A percentile compares a stretch with the other conserved stretches of the same genome.
These are phyloP conservation scores for Sclerotinia trifoliorum DNA, from an alignment of 2,329 filamentous ascomycete species.

Conservation along the genomic window DNA sequence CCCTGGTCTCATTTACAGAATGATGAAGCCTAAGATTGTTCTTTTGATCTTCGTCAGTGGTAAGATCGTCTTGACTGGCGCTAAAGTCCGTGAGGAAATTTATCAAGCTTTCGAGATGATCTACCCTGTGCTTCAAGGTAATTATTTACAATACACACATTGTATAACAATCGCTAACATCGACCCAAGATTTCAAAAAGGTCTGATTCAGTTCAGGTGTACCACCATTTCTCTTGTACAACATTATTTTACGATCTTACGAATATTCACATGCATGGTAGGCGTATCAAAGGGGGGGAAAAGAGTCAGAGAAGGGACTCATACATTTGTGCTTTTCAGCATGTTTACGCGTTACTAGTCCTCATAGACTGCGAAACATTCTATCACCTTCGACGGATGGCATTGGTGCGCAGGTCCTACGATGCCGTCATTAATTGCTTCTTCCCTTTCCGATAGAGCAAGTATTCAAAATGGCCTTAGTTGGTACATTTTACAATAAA, in stretches of 20 bases:
- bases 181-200: constrained; percentile 41
- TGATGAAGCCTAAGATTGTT: constrained; percentile 99
- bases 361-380: constrained; percentile 38
- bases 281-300: constrained; percentile 33
- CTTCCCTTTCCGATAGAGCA: constrained; percentile 23
- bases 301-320: constrained; percentile 33
- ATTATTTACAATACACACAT: constrained; percentile 29
- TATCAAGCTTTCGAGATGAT: constrained; percentile 97
- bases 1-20: constrained; percentile 98
- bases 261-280: constrained; percentile 39
- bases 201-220: constrained; percentile 33
- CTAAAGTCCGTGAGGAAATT: constrained; percentile 97
- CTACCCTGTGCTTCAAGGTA: constrained; percentile 90
- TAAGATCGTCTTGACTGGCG: constrained; percentile 96
- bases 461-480: constrained; percentile 8
- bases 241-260: constrained; percentile 37
- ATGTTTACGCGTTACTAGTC: constrained; percentile 31
- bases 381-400: constrained; percentile 39
- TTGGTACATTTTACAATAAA: constrained; percentile 21
- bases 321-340: constrained; percentile 37
- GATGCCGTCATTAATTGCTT: constrained; percentile 45
- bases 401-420: constrained; percentile 45
- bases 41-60: constrained; percentile 96
- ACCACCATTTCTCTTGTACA: constrained; percentile 16
- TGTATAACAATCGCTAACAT: constrained; percentile 27